A percentile compares a stretch with the other conserved stretches of the same genome.
Conservation (phyloP, 352 stramenopile species). For the Phytopythium delawarense region DNA sequence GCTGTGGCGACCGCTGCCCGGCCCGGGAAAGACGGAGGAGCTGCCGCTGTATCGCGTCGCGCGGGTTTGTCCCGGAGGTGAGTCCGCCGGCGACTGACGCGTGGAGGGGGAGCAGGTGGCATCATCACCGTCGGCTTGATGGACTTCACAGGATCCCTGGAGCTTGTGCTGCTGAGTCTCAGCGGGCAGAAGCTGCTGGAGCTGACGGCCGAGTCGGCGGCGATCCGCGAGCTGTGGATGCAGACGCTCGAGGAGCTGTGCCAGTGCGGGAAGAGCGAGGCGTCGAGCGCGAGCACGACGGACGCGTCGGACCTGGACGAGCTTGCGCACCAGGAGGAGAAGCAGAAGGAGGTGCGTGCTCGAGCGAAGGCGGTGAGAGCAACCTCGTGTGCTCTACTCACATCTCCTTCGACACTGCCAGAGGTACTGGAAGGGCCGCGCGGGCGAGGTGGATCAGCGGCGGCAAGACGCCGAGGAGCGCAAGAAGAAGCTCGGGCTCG, state of each 20-base stretch:
- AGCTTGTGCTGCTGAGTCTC: conserved; percentile 43
- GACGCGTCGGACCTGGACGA: conserved; percentile 16
- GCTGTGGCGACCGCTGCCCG: conserved; percentile 38
- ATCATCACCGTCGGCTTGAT: not conserved
- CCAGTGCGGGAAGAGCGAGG: conserved; percentile 33
- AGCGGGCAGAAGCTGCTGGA: conserved; percentile 67
- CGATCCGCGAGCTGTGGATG: conserved; percentile 54
- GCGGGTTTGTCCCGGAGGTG: conserved; percentile 55
- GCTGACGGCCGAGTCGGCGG: conserved; percentile 33
- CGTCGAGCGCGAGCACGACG: conserved; percentile 30
- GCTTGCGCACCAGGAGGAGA: conserved; percentile 51
- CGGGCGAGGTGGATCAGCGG: conserved; percentile 54
- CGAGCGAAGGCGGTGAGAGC: not conserved
- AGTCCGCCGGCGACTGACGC: not conserved
- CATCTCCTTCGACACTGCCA: conserved; percentile 1
- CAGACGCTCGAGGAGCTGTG: conserved; percentile 69
- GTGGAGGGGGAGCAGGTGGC: not conserved
- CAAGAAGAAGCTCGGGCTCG: conserved; percentile 67
- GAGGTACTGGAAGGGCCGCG: conserved; percentile 73
- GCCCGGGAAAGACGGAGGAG: conserved; percentile 39
- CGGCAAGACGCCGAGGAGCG: conserved; percentile 58
- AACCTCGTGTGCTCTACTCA: not conserved
- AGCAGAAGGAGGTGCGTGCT: conserved; percentile 45
- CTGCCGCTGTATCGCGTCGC: conserved; percentile 47
- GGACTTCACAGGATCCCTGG: conserved; percentile 19